Evolutionary conservation across 768 basidiomycete species (phyloP), one percentile per base, ranked within the genome.

Genomic region (Leccinellum rugosiceps): DNA sequence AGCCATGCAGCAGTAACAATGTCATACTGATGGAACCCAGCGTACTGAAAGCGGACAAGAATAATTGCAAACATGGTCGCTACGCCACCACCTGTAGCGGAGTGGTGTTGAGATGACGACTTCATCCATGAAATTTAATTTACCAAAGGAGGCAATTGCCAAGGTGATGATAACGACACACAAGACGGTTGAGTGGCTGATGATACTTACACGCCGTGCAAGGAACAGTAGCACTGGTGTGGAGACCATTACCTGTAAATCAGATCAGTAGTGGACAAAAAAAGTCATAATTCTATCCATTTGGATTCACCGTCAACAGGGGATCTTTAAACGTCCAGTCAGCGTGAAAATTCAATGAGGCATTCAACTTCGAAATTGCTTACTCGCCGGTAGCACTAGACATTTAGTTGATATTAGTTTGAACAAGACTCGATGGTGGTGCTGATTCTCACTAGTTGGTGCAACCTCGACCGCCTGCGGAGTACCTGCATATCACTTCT

Each of bases 211-310:
- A 23, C 77, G 68, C 75, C 75, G 77, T 6, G 78, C 77, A 47
- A 80, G 80, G 62, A 82, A 83, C 5, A 76, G 57, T 52, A 82
- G 80, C 6, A 80, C 79, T 13, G 75, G 61, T 6, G 71, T 58
- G 1, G 76, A 78, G 31, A 78, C 78, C 53, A 82, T 72, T 5
- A 75, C 79, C 80, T 81, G 45, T 30, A 11, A 15, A 55, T 3
- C 19, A 30, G 28, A 1, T 43, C 38, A 14, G 47, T 23, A 52
- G 34, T 26, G 19, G 3, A 1, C 28, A 55, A 26, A 6, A 1
- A 4, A 28, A 14, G 14, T n/a, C n/a, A n/a, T n/a, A 1, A 9
- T 1, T 2, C 13, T 1, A 17, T 47, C 13, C 28, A 11, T 41
- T 3, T 6, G 23, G 7, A 59, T 71, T 59, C 19, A 80, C 79